A percentile compares a stretch with the other conserved stretches of the same genome.
phyloP scores from a whole-genome alignment of 495 filamentous ascomycete species.

The Sphaerosporella brunnea region DNA sequence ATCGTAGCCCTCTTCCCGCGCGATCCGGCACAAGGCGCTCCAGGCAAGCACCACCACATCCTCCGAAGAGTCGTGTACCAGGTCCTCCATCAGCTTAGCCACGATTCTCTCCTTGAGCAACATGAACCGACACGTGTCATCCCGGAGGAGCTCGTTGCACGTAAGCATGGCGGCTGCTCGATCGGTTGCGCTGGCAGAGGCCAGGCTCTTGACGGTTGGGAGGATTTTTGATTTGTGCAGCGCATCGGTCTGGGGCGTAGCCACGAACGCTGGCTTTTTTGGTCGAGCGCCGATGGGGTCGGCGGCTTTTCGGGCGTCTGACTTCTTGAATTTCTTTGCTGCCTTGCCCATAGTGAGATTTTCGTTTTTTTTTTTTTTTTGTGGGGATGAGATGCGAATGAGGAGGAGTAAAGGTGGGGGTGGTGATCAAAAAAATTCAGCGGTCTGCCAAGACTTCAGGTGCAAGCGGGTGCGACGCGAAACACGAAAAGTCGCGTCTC shows the following conservation, averaged over 20 bases:
- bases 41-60: constrained; percentile 42
- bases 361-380: too few relatives aligned
- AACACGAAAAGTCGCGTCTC: neutral
- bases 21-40: constrained; percentile 41
- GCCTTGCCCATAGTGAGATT: constrained; percentile 8
- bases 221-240: constrained; percentile 40
- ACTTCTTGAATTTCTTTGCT: constrained; percentile 3
- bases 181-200: constrained; percentile 37
- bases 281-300: constrained; percentile 4
- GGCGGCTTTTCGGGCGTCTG: neutral
- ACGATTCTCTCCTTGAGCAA: constrained; percentile 44
- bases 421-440: neutral
- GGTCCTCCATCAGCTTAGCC: constrained; percentile 40
- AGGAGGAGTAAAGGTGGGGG: neutral
- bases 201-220: constrained; percentile 38
- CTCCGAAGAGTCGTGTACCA: constrained; percentile 38
- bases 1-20: constrained; percentile 40
- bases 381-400: neutral
- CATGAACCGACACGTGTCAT: constrained; percentile 39
- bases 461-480: neutral
- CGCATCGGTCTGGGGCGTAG: constrained; percentile 19
- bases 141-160: constrained; percentile 38
- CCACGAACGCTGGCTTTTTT: constrained; percentile 4
- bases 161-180: constrained; percentile 39
- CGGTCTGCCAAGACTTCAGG: neutral